Percentiles rank a stretch among this genome's conserved stretches.
Conservation (phyloP, 192 early-diverging fungal species). For the Cladochytrium replicatum region DNA sequence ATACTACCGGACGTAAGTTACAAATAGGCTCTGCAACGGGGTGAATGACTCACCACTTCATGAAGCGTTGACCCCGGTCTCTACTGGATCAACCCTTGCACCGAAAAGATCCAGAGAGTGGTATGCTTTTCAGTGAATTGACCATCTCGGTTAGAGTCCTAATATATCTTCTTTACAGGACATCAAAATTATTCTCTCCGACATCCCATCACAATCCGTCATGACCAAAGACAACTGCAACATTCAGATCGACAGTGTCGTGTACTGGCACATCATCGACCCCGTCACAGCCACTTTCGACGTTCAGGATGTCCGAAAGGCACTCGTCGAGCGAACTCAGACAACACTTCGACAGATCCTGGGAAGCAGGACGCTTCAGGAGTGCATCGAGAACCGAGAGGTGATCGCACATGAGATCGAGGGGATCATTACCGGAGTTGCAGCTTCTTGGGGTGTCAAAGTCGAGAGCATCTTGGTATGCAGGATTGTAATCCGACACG, state of each 20-base stretch:
- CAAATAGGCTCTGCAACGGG: no score
- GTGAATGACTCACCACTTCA: no score
- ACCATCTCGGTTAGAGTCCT: no score
- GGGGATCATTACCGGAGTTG: constrained; percentile 71
- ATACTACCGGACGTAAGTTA: constrained; percentile 22
- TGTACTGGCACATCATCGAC: constrained; percentile 66
- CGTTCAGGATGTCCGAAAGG: constrained; percentile 68
- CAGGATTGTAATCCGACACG: constrained; percentile 54
- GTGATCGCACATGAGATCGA: constrained; percentile 78
- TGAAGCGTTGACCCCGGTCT: constrained; percentile 38
- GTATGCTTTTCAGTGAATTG: no score
- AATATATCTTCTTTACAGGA: no score
- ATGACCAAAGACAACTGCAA: constrained; percentile 90
- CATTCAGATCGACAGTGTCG: constrained; percentile 71
- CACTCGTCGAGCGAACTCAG: constrained; percentile 79
- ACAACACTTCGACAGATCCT: constrained; percentile 81
- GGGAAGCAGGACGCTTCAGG: constrained; percentile 74
- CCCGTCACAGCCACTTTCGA: constrained; percentile 55
- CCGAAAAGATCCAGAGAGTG: constrained; percentile 23
- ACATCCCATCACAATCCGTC: constrained; percentile 61
- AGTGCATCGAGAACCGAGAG: constrained; percentile 81
- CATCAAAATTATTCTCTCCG: constrained; percentile 51
- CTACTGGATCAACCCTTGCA: constrained; percentile 28
- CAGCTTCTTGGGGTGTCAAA: constrained; percentile 61
- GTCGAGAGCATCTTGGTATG: constrained; percentile 29